These are phyloP conservation scores for Mycena latifolia DNA, from an alignment of 768 basidiomycete species.

Conservation along the genomic window DNA sequence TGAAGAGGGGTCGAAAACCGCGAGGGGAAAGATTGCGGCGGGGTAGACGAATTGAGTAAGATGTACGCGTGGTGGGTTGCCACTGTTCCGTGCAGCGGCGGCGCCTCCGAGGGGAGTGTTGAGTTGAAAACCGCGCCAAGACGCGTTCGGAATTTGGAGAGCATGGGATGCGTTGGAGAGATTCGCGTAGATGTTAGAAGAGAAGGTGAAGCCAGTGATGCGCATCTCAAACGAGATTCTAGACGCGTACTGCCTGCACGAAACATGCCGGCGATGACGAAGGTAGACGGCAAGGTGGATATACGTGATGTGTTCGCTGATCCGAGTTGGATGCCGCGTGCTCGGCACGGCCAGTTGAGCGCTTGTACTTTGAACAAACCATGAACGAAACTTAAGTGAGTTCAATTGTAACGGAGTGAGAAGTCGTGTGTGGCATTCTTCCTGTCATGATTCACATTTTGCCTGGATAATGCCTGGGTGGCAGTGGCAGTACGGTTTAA, in stretches of 20 bases:
- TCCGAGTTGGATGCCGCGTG: too few species aligned
- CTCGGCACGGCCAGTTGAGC: too few species aligned
- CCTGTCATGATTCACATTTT: too few species aligned
- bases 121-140: conserved; percentile 15
- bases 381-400: too few species aligned
- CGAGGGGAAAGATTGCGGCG: conserved; percentile 64
- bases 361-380: too few species aligned
- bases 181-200: not conserved
- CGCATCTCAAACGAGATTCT: not conserved
- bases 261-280: conserved; percentile 11
- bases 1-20: conserved; percentile 63
- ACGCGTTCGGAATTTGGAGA: conserved; percentile 8
- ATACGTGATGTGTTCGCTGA: too few species aligned
- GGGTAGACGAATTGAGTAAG: conserved; percentile 63
- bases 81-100: conserved; percentile 55
- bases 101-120: not conserved
- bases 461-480: too few species aligned
- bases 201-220: not conserved
- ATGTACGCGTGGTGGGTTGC: conserved; percentile 66
- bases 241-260: conserved; percentile 1
- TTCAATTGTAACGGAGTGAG: too few species aligned
- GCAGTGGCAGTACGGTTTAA: too few species aligned
- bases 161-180: not conserved
- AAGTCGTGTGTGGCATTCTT: too few species aligned
- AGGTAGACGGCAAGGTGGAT: too few species aligned